Evolutionary conservation across 768 basidiomycete species (phyloP).

Genomic region (Podaxis sp.): DNA sequence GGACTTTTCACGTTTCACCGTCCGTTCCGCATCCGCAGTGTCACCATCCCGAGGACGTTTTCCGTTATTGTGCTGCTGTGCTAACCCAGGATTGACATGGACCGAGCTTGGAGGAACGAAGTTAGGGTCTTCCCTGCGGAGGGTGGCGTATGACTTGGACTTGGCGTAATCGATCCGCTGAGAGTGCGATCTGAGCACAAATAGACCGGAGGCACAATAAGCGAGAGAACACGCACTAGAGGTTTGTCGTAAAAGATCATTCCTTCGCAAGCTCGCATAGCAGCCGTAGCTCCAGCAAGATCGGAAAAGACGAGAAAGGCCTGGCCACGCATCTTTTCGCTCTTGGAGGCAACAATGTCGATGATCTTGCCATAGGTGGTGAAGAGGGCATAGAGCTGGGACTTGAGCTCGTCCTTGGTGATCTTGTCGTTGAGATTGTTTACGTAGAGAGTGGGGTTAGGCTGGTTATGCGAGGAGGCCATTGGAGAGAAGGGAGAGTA

Average conservation of each 20-base stretch:
- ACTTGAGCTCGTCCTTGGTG: slow-evolving; percentile 85
- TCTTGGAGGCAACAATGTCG: slow-evolving; percentile 90
- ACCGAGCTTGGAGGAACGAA: slow-evolving; percentile 73
- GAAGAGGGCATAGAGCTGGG: slow-evolving; percentile 85
- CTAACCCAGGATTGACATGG: slow-evolving; percentile 49
- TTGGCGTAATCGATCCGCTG: slow-evolving; percentile 93
- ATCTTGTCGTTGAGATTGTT: slow-evolving; percentile 93
- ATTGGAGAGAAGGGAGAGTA: slow-evolving; percentile 25
- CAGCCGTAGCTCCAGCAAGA: slow-evolving; percentile 86
- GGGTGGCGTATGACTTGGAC: slow-evolving; percentile 83
- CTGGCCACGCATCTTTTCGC: slow-evolving; percentile 84
- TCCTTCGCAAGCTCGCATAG: slow-evolving; percentile 90
- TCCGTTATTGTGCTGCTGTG: slow-evolving; percentile 36
- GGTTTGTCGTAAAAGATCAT: slow-evolving; percentile 93
- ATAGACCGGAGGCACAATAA: slow-evolving; percentile 9
- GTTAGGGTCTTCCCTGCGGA: slow-evolving; percentile 73
- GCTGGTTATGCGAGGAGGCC: slow-evolving; percentile 60
- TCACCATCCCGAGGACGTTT: slow-evolving; percentile 72
- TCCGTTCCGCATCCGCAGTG: slow-evolving; percentile 48
- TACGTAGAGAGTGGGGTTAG: slow-evolving; percentile 87
- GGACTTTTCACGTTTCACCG: slow-evolving; percentile 67
- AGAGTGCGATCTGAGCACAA: slow-evolving; percentile 10
- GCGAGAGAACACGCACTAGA: slow-evolving; percentile 55
- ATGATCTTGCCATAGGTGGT: slow-evolving; percentile 91
- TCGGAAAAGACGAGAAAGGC: slow-evolving; percentile 96